Evolutionary conservation across 805 yeast species (phyloP), one percentile per base, ranked within the genome.

Genomic region (Zygosaccharomyces kombuchaensis): DNA sequence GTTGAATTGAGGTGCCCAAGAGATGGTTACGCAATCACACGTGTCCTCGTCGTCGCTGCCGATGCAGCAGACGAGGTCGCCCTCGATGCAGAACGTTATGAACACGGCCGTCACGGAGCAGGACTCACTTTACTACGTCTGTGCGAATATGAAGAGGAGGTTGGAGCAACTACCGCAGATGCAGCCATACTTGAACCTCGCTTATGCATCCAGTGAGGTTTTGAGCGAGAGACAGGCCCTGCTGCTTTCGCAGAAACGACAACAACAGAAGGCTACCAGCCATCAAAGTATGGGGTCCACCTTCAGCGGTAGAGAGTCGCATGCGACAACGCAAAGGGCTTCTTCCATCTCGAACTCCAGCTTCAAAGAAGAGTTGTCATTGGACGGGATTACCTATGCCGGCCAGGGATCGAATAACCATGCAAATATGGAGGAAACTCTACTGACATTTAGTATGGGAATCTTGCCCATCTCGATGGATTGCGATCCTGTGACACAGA

Each of bases 401-500:
- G 43, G 53, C 2, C 53, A 68, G 9, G 56, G 59, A 2, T 51
- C 52, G 6, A 54, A 51, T 4, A 60, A 52, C 48, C 59, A 48
- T 49, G 44, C 56, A 16, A 60, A 52, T 34, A 58, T 59, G 55
- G 69, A 62, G 45, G 66, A 61, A 50, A 57, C 64, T 9, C 55
- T 67, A 37, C 63, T 73, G 57, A 86, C 88, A 5, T 86, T 80
- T 66, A 79, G 84, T 39, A 85, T 84, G 49, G 95, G 95, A 23
- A 81, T 84, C 12, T 72, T 82, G 36, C 95, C 91, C 3, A 85
- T 85, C 4, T 80, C 77, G 52, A 74, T 77, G 49, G 76, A 77
- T 52, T 84, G 87, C 59, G 99, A 93, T 63, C 97, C 98, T 2
- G 97, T 87, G 2, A 88, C 96, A 1, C 90, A 88, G 51, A 63